Base-by-base conservation (phyloP, 73 alveolate genomes). In the Tetrahymena elliotti region DNA sequence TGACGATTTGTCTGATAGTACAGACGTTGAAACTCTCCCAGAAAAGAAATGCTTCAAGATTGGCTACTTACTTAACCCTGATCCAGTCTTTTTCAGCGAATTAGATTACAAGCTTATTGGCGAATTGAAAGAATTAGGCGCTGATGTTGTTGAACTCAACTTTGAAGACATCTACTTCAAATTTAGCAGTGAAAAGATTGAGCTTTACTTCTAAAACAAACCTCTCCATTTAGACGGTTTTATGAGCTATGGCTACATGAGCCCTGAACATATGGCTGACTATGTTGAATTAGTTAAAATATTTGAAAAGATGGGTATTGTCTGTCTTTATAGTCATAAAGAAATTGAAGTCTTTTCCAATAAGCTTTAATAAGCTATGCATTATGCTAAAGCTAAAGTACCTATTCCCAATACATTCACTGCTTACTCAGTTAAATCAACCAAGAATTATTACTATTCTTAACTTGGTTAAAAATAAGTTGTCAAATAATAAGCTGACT, bases 21-120 rank as follows among this genome's bases (percentile, higher is more conserved):
- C 82, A 18, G 82, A 47, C 20, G 82, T 47, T 13, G 82, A 47
- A 47, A 47, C 82, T 15, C 82, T 47, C 82, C 82, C 82, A 47
- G 82, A 47, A 47, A 47, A 47, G 82, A 47, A 47, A 8, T 47
- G 82, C 82, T 94, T 38, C 41, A 94, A 94, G 35, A 94, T 94
- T n/a, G 36, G 84, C 24, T 94, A 94, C 36, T 36, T 94, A 1
- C 41, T 84, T 33, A 94, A 94, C 54, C 94, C 96, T 40, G 96
- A 94, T 84, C 96, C 96, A 38, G 96, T 94, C 54, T 94, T 94
- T 94, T 94, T 83, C 96, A 94, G 94, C 20, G 96, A 94, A 9
- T 84, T 94, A 37, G 96, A 94, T 84, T 84, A 24, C 12, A 83
- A 94, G 39, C 93, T 94, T 40, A 24, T 40, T 33, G 40, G 83